phyloP scores from a whole-genome alignment of 371 early-diverging fungal genomes.

The Mortierella sp. region DNA sequence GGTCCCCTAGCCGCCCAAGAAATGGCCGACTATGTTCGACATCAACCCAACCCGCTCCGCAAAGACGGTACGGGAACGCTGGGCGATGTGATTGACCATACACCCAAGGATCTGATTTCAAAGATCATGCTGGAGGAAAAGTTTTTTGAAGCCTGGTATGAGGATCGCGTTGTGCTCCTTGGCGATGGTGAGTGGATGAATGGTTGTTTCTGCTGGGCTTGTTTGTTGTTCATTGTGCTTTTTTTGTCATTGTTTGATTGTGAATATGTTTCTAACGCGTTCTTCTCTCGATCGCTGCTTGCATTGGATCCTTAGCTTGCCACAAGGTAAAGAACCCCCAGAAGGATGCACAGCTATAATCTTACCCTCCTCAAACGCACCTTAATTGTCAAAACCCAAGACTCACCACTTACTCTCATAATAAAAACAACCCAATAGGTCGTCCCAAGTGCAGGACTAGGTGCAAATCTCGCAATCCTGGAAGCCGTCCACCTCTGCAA shows the following conservation, averaged over 20 bases:
- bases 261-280: background rate
- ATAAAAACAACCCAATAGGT: conserved; percentile 9
- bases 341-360: too few relatives aligned
- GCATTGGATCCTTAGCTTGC: conserved; percentile 13
- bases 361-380: too few relatives aligned
- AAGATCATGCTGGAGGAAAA: conserved; percentile 48
- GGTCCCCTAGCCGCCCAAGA: conserved; percentile 36
- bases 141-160: conserved; percentile 40
- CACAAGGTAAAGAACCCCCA: conserved; percentile 25
- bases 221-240: background rate
- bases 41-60: conserved; percentile 25
- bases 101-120: conserved; percentile 34
- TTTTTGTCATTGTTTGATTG: too few relatives aligned
- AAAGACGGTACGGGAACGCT: conserved; percentile 19
- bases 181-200: conserved; percentile 33
- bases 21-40: conserved; percentile 39
- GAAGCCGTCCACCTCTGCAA: conserved; percentile 48
- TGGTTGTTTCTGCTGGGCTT: background rate
- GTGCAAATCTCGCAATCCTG: conserved; percentile 45
- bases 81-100: conserved; percentile 39
- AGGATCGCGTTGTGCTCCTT: conserved; percentile 40
- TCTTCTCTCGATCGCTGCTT: background rate
- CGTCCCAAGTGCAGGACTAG: conserved; percentile 48
- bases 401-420: background rate
- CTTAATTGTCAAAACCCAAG: background rate